A percentile compares a stretch with the other conserved stretches of the same genome.
Conservation (phyloP, 2,329 filamentous ascomycete genomes). For the Aureobasidium vineae region DNA sequence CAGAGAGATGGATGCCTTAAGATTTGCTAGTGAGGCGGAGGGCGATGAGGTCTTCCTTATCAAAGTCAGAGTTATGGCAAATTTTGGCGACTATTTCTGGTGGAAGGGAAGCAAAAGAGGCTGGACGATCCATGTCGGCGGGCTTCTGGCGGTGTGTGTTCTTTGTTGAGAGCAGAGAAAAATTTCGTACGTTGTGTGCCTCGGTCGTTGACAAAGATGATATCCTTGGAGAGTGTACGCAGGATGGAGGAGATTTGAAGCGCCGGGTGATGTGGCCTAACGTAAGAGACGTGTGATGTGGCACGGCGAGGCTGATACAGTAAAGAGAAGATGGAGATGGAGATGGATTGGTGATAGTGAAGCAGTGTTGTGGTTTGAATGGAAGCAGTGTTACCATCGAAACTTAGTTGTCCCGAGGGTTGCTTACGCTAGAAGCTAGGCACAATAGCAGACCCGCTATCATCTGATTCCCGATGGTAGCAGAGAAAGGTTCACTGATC, state of each 20-base stretch:
- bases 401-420: too few relatives aligned
- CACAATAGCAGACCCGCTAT: too few relatives aligned
- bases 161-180: neutral
- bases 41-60: neutral
- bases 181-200: neutral
- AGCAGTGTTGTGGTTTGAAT: neutral
- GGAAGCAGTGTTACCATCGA: neutral
- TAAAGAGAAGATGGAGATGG: neutral
- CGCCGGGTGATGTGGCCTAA: neutral
- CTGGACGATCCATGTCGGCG: neutral
- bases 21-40: neutral
- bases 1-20: conserved; percentile 5
- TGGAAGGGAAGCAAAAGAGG: neutral
- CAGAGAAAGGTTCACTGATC: too few relatives aligned
- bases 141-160: neutral
- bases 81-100: neutral
- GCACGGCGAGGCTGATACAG: neutral
- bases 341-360: neutral
- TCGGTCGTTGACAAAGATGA: neutral
- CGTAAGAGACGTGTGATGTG: neutral
- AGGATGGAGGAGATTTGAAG: neutral
- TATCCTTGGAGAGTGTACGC: neutral
- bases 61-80: neutral
- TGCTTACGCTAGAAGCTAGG: too few relatives aligned
- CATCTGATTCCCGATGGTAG: too few relatives aligned